Evolutionary conservation across 257 asterid species (phyloP).

Genomic region (Phtheirospermum japonicum): DNA sequence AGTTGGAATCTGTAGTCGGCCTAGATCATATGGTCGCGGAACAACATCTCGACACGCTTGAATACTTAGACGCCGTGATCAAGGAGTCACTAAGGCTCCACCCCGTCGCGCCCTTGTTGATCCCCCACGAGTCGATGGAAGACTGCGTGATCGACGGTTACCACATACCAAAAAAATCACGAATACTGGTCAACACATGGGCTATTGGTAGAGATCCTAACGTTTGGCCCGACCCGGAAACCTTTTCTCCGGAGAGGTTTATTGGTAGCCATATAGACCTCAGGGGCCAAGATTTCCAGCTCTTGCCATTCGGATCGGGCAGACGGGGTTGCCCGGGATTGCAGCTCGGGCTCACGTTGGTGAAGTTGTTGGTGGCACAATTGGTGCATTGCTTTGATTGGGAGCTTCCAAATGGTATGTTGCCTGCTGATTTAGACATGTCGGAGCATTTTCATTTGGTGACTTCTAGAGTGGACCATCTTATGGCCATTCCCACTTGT

Average conservation of each 20-base stretch:
- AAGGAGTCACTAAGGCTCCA: no score
- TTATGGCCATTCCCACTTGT: constrained; percentile 26
- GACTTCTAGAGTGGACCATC: constrained; percentile 21
- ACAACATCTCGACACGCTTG: no score
- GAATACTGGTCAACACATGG: constrained; percentile 32
- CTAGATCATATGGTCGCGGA: constrained; percentile 31
- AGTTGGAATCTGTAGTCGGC: constrained; percentile 33
- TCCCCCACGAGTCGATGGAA: constrained; percentile 41
- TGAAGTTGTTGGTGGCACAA: no score
- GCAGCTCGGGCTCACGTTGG: constrained; percentile 28
- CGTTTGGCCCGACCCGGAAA: no score
- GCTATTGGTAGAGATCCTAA: no score
- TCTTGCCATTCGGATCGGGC: constrained; percentile 37
- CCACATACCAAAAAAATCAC: constrained; percentile 28
- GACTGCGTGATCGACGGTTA: constrained; percentile 29
- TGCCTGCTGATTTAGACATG: constrained; percentile 32
- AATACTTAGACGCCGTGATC: no score
- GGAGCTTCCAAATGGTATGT: constrained; percentile 34
- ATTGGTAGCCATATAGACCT: no score
- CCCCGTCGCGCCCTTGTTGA: no score
- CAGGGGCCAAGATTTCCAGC: constrained; percentile 27
- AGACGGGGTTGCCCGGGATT: constrained; percentile 37
- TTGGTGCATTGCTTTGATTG: constrained; percentile 45
- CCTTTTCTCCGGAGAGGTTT: no score
- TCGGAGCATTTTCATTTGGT: constrained; percentile 28